Evolutionary conservation across 2,329 filamentous ascomycete species (phyloP).

Genomic region (Plenodomus lindquistii): DNA sequence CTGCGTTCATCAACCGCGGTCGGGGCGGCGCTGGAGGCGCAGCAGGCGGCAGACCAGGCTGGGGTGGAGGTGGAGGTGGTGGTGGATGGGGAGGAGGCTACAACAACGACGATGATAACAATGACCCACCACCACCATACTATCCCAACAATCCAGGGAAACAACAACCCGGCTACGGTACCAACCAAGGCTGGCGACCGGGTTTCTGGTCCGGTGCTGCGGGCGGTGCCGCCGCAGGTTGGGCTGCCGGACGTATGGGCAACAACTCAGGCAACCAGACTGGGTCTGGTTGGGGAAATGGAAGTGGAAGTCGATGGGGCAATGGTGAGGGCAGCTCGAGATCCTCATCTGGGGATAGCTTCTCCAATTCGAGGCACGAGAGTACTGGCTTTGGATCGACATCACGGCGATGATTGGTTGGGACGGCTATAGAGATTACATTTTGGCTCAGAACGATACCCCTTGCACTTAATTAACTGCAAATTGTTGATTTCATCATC

Average conservation of each 20-base stretch:
- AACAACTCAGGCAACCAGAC: slow-evolving; percentile 47
- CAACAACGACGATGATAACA: slow-evolving; percentile 38
- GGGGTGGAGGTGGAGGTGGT: slow-evolving; percentile 48
- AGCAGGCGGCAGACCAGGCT: slow-evolving; percentile 35
- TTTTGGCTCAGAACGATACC: slow-evolving; percentile 40
- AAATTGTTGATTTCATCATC: too few species aligned
- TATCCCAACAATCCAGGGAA: slow-evolving; percentile 32
- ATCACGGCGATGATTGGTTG: slow-evolving; percentile 40
- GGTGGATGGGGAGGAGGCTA: slow-evolving; percentile 45
- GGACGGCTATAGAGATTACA: slow-evolving; percentile 1
- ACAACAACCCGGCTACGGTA: slow-evolving; percentile 24
- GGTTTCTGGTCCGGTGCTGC: slow-evolving; percentile 76
- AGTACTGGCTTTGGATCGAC: slow-evolving; percentile 77
- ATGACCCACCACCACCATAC: slow-evolving; percentile 57
- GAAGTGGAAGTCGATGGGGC: slow-evolving; percentile 36
- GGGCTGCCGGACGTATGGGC: slow-evolving; percentile 58
- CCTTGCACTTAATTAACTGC: slow-evolving; percentile 1
- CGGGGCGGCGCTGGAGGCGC: slow-evolving; percentile 26
- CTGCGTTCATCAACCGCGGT: slow-evolving; percentile 49
- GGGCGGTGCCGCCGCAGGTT: slow-evolving; percentile 70
- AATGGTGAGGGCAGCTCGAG: slow-evolving; percentile 45
- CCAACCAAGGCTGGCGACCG: slow-evolving; percentile 63
- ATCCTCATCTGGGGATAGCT: slow-evolving; percentile 39
- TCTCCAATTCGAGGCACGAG: slow-evolving; percentile 60
- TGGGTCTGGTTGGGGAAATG: slow-evolving; percentile 38